Conservation (phyloP, 129 eudicot species). For the Apium graveolens region DNA sequence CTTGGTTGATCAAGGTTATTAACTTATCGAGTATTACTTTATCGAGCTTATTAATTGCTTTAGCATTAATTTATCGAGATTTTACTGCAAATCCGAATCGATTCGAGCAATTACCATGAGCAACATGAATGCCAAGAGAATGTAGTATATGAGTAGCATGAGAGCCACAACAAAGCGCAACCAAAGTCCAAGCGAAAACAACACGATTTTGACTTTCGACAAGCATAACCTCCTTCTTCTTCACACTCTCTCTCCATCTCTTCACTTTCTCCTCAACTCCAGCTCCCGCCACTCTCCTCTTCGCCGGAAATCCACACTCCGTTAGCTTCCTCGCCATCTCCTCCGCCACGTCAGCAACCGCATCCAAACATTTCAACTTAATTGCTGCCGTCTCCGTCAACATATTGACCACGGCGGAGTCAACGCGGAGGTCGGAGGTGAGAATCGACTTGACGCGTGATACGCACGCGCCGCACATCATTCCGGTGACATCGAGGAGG, state of each 20-base stretch:
- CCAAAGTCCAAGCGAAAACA: slow-evolving; percentile 84
- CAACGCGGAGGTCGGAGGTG: slow-evolving; percentile 58
- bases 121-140: slow-evolving; percentile 67
- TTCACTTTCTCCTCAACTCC: slow-evolving; percentile 77
- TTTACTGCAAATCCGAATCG: neutral
- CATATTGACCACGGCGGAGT: slow-evolving; percentile 84
- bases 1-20: too few species aligned
- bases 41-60: too few species aligned
- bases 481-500: slow-evolving; percentile 78
- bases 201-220: slow-evolving; percentile 71
- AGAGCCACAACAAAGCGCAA: slow-evolving; percentile 81
- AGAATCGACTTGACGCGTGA: slow-evolving; percentile 72
- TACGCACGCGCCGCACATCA: slow-evolving; percentile 90
- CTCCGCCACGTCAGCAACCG: slow-evolving; percentile 35
- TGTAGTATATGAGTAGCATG: slow-evolving; percentile 87
- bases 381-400: slow-evolving; percentile 87
- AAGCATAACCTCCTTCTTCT: slow-evolving; percentile 65
- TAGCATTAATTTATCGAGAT: neutral
- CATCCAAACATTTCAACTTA: slow-evolving; percentile 34
- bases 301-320: slow-evolving; percentile 73
- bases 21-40: too few species aligned
- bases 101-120: slow-evolving; percentile 46
- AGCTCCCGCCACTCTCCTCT: slow-evolving; percentile 54
- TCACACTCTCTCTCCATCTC: slow-evolving; percentile 77
- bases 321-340: slow-evolving; percentile 61